Percentiles rank a stretch among this genome's conserved stretches.
These are phyloP conservation scores for Helicocarpus griseus DNA, from an alignment of 2,329 filamentous ascomycete genomes.

Conservation along the genomic window DNA sequence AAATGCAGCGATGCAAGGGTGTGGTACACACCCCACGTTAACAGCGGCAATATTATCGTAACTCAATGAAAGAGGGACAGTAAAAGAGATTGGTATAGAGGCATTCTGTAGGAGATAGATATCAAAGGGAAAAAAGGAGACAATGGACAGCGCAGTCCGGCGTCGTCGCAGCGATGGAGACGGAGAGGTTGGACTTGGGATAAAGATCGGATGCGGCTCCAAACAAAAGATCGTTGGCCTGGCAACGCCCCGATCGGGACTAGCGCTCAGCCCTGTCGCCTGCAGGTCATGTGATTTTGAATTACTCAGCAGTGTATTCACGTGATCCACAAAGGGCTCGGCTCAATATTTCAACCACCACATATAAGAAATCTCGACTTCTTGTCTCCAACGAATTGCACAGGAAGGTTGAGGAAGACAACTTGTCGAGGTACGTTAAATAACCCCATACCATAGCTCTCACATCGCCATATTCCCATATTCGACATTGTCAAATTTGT, in stretches of 20 bases:
- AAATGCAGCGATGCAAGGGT: background rate
- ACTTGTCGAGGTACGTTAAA: slow-evolving; percentile 47
- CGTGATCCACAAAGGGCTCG: slow-evolving; percentile 25
- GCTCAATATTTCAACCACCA: slow-evolving; percentile 3
- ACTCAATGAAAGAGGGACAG: background rate
- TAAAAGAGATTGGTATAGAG: background rate
- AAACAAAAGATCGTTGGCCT: slow-evolving; percentile 11
- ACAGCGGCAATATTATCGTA: background rate
- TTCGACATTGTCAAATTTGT: background rate
- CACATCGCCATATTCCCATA: background rate
- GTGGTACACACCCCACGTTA: background rate
- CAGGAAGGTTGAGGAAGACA: slow-evolving; percentile 52
- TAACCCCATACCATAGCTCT: background rate
- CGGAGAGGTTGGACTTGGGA: background rate
- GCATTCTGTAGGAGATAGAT: background rate
- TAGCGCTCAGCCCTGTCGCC: slow-evolving; percentile 7
- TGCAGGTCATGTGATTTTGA: background rate
- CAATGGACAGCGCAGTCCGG: background rate
- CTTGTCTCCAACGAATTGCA: slow-evolving; percentile 25
- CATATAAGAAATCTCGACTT: slow-evolving; percentile 17
- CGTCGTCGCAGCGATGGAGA: background rate
- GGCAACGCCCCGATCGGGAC: slow-evolving; percentile 11
- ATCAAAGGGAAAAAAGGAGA: background rate
- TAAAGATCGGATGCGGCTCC: background rate
- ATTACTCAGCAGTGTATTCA: background rate